Evolutionary conservation across 2,329 filamentous ascomycete species (phyloP).

Genomic region (Sporothrix euskadiensis): DNA sequence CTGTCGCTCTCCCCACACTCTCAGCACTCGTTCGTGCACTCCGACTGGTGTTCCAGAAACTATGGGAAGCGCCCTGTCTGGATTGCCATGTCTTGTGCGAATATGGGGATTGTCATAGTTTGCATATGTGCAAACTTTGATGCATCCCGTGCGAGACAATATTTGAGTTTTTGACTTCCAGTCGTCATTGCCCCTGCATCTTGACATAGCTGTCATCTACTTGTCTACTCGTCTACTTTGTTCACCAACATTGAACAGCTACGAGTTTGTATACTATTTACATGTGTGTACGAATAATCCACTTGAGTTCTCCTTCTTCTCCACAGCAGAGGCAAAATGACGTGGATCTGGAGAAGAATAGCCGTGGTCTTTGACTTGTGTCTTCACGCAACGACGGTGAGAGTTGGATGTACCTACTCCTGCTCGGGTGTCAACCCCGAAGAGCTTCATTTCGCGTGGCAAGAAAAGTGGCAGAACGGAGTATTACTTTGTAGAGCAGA

Average conservation of each 20-base stretch:
- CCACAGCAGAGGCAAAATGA: not conserved
- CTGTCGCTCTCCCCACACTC: not conserved
- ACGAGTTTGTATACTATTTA: too few species aligned
- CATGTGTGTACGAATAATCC: not conserved
- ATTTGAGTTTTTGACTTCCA: not conserved
- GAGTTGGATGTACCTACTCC: not conserved
- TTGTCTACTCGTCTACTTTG: not conserved
- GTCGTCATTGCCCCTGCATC: not conserved
- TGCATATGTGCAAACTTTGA: not conserved
- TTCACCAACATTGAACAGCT: not conserved
- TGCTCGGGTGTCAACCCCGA: not conserved
- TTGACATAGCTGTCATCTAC: not conserved
- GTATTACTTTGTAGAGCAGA: not conserved
- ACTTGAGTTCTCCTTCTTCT: not conserved
- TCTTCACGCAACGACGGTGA: not conserved
- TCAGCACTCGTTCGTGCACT: not conserved
- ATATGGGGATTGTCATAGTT: not conserved
- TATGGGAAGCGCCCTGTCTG: not conserved
- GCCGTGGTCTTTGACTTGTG: not conserved
- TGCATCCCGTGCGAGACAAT: not conserved
- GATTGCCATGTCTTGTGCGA: not conserved
- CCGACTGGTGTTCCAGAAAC: not conserved
- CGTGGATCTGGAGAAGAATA: not conserved
- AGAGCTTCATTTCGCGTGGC: not conserved
- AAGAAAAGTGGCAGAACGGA: not conserved